phyloP scores from a whole-genome alignment of 768 basidiomycete species.

The Daedalea quercina region DNA sequence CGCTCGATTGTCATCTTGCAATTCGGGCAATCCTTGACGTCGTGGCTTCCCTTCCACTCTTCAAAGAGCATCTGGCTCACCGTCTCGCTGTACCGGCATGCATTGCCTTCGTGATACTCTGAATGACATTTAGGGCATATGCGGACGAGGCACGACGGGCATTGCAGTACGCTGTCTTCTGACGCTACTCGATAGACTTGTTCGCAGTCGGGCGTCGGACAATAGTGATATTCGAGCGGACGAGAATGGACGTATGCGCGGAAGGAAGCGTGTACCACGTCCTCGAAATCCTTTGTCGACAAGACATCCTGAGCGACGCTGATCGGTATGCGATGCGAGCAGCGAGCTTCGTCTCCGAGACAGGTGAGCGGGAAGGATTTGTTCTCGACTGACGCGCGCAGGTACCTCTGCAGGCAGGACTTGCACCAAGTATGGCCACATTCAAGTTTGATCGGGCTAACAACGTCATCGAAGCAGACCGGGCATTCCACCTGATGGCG shows the following conservation, averaged over 20 bases:
- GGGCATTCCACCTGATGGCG: conserved; percentile 40
- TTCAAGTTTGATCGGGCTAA: conserved; percentile 42
- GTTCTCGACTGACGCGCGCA: conserved; percentile 49
- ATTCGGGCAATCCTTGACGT: conserved; percentile 70
- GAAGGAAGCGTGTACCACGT: conserved; percentile 52
- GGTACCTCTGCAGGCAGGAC: conserved; percentile 51
- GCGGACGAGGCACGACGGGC: conserved; percentile 63
- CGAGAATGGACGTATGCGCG: conserved; percentile 52
- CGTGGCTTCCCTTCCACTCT: conserved; percentile 54
- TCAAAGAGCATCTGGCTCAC: conserved; percentile 50
- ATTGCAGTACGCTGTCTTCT: conserved; percentile 48
- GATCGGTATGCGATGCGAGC: conserved; percentile 50
- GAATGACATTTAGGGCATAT: conserved; percentile 61
- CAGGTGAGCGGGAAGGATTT: conserved; percentile 68
- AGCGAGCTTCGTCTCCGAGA: conserved; percentile 57
- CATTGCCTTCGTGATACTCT: conserved; percentile 57
- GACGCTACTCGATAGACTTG: conserved; percentile 62
- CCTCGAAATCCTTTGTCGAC: conserved; percentile 43
- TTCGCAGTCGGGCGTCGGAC: conserved; percentile 74
- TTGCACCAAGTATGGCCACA: conserved; percentile 72
- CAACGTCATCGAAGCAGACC: conserved; percentile 57
- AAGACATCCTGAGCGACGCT: conserved; percentile 43
- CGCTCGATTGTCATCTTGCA: conserved; percentile 71
- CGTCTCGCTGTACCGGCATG: conserved; percentile 52
- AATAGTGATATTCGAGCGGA: conserved; percentile 60